phyloP scores from a whole-genome alignment of 345 rosid species.

The Salix dunnii region DNA sequence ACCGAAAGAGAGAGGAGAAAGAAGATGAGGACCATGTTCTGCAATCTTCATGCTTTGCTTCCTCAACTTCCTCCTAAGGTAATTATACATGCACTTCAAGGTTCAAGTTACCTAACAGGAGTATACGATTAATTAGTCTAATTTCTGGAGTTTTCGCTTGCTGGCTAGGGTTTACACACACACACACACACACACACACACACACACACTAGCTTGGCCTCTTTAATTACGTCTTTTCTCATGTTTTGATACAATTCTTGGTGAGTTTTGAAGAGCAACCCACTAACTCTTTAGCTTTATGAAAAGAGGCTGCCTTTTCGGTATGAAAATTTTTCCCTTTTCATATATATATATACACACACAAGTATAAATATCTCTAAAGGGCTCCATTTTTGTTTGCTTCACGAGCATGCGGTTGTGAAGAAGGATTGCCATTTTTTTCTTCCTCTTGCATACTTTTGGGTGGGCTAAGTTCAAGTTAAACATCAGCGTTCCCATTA shows the following conservation, averaged over 20 bases:
- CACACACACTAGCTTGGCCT: background rate
- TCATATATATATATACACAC: too few species aligned
- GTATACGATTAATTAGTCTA: background rate
- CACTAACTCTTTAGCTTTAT: background rate
- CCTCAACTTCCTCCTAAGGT: slow-evolving; percentile 83
- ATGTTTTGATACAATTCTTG: background rate
- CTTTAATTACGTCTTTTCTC: too few species aligned
- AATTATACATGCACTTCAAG: background rate
- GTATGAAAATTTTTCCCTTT: background rate
- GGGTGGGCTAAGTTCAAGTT: slow-evolving; percentile 3
- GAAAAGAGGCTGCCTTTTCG: background rate
- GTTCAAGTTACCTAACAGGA: background rate
- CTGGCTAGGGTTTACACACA: background rate
- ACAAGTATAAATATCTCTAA: too few species aligned
- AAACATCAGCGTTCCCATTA: background rate
- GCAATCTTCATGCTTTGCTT: slow-evolving; percentile 65
- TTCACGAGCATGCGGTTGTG: background rate
- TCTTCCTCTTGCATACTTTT: background rate
- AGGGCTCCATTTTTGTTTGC: background rate
- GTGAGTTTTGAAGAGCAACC: slow-evolving; percentile 3
- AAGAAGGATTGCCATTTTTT: background rate
- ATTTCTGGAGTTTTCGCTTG: background rate
- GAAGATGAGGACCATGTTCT: slow-evolving; percentile 75
- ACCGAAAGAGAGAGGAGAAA: slow-evolving; percentile 81
- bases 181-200: background rate